A percentile compares a stretch with the other conserved stretches of the same genome.
Evolutionary conservation across 2,329 filamentous ascomycete species (phyloP).

Genomic region (Periconia macrospinosa): DNA sequence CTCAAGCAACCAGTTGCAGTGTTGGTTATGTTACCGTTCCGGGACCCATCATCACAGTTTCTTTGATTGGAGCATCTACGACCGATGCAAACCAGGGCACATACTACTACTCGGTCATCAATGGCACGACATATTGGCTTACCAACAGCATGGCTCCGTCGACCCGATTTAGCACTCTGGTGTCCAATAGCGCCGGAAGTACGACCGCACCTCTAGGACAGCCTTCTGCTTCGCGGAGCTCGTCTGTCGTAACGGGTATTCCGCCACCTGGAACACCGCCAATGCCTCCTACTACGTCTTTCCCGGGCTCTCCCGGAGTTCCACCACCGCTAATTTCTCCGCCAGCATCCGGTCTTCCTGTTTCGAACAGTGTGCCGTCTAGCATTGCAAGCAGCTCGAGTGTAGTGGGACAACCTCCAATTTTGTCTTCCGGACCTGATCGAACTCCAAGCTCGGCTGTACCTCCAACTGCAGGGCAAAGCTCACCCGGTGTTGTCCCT

Average conservation of each 20-base stretch:
- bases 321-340: neutral
- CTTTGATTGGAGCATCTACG: slow-evolving; percentile 27
- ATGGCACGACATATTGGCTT: slow-evolving; percentile 37
- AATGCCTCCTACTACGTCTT: neutral
- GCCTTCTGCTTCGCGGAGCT: neutral
- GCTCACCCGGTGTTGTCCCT: neutral
- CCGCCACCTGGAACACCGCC: neutral
- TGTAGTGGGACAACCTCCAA: neutral
- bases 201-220: neutral
- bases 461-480: neutral
- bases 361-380: neutral
- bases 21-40: slow-evolving; percentile 38
- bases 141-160: slow-evolving; percentile 29
- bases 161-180: slow-evolving; percentile 15
- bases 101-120: slow-evolving; percentile 38
- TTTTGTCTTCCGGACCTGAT: too few species aligned
- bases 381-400: slow-evolving; percentile 1
- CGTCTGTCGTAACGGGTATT: neutral
- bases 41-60: slow-evolving; percentile 36
- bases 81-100: slow-evolving; percentile 29
- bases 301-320: neutral
- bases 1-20: slow-evolving; percentile 32
- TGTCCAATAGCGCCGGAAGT: slow-evolving; percentile 4
- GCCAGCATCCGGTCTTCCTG: too few species aligned
- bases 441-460: neutral